Evolutionary conservation across 2,329 filamentous ascomycete species (phyloP), one percentile per base, ranked within the genome.

Genomic region (Fusarium ambrosium): DNA sequence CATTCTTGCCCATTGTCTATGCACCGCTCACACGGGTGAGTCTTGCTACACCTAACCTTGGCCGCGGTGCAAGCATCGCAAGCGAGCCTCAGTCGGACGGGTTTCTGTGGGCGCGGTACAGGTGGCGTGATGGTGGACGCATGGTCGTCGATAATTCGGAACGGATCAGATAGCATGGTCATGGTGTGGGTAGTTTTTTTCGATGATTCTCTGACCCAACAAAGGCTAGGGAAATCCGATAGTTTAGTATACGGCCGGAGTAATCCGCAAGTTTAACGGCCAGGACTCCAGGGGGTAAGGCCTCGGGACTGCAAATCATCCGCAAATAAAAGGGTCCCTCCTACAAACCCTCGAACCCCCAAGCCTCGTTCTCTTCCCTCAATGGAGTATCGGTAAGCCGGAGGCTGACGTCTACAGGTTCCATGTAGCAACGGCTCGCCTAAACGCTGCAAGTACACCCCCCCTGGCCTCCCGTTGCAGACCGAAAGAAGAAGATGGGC

Each of bases 1-100:
- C 71, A 73, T 32, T 73, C 71, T 22, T 60, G 68, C 0, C 71
- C 71, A 41, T 56, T 73, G 4, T 73, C 71, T 34, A 72, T 61
- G 18, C 71, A 73, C 36, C 71, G 71, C 14, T 73, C 71, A 14
- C 71, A 73, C 6, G 71, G 71, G 10, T 72, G 68, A 69, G 71
- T 73, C 43, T 69, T 72, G 41, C 71, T 73, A 43, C 71, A 73
- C 16, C 71, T 66, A 6, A 73, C 71, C n/a, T 73, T 73, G 48
- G 71, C 71, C 18, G 71, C 71, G 18, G 71, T 73, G 68, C 71
- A 73, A 43, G 71, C 60, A 41, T 73, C 71, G 48, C 71, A 73
- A 39, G 71, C 71, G 56, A 73, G 71, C 22, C 71, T 67, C 36
- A 73, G 37, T 5, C 68, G 56, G 18, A 73, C 71, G 10, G 71